phyloP scores from a whole-genome alignment of 1,284 basidiomycete species.

The Cryptococcus depauperatus region DNA sequence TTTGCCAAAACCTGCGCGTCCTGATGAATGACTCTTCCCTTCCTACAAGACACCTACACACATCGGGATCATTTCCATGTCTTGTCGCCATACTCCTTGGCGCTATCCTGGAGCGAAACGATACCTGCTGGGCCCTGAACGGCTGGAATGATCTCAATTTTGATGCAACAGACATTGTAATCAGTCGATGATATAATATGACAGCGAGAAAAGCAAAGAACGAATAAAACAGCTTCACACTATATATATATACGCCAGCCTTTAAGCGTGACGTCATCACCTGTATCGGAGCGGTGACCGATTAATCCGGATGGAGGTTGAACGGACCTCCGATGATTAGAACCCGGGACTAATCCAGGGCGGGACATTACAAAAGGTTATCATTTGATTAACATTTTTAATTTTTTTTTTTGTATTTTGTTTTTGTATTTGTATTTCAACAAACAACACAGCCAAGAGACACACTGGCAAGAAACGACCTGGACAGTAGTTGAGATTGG shows the following conservation, averaged over 20 bases:
- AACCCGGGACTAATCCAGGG: too few species aligned
- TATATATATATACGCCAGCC: too few species aligned
- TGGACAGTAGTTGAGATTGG: too few species aligned
- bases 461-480: too few species aligned
- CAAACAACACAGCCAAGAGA: too few species aligned
- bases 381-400: too few species aligned
- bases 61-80: constrained; percentile 12
- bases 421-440: too few species aligned
- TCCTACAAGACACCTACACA: constrained; percentile 3
- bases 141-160: constrained; percentile 7
- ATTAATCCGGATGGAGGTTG: not conserved
- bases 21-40: not conserved
- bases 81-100: constrained; percentile 5
- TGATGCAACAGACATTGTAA: not conserved
- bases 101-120: not conserved
- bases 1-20: constrained; percentile 19
- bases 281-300: not conserved
- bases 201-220: too few species aligned
- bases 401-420: too few species aligned
- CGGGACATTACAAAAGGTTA: too few species aligned
- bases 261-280: too few species aligned
- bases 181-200: not conserved
- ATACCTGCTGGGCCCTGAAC: constrained; percentile 1
- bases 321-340: not conserved
- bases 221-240: too few species aligned